A percentile compares a stretch with the other conserved stretches of the same genome.
These are phyloP conservation scores for Ceratobasidium sp. DNA, from an alignment of 1,284 basidiomycete species.

Conservation along the genomic window DNA sequence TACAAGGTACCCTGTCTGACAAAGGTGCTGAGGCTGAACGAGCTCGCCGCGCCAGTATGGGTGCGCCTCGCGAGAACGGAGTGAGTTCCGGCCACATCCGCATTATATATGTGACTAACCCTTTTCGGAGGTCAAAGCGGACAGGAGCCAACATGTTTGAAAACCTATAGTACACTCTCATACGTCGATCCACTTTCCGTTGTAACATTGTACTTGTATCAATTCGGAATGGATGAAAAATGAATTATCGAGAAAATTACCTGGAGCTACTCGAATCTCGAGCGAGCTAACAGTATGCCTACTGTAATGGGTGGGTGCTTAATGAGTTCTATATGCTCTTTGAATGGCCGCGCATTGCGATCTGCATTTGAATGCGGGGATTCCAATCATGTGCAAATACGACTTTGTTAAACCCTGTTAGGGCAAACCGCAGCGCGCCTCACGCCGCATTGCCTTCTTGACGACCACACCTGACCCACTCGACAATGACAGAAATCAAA, in stretches of 20 bases:
- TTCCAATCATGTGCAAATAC: slow-evolving; percentile 18
- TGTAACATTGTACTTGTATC: slow-evolving; percentile 31
- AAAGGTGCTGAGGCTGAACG: slow-evolving; percentile 37
- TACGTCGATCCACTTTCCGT: not conserved
- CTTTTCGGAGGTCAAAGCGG: slow-evolving; percentile 22
- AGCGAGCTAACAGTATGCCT: not conserved
- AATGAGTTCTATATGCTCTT: not conserved
- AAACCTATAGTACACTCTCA: not conserved
- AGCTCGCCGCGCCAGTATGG: slow-evolving; percentile 8
- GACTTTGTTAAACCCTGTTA: slow-evolving; percentile 6
- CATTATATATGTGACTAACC: not conserved
- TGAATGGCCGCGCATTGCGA: not conserved
- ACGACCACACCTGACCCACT: slow-evolving; percentile 21
- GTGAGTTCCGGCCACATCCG: not conserved
- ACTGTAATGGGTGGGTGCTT: not conserved
- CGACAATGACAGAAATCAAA: slow-evolving; percentile 19
- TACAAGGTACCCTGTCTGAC: slow-evolving; percentile 27
- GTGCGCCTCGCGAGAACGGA: slow-evolving; percentile 12
- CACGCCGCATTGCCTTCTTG: slow-evolving; percentile 4
- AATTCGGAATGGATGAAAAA: slow-evolving; percentile 16
- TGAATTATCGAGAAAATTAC: not conserved
- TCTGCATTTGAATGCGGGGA: not conserved
- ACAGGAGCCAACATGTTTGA: slow-evolving; percentile 2
- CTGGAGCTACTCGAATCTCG: not conserved
- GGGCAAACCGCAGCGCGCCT: slow-evolving; percentile 8